Percentiles rank a stretch among this genome's conserved stretches.
Conservation (phyloP, 176 grass and related monocot genomes). For the Ensete glaucum region DNA sequence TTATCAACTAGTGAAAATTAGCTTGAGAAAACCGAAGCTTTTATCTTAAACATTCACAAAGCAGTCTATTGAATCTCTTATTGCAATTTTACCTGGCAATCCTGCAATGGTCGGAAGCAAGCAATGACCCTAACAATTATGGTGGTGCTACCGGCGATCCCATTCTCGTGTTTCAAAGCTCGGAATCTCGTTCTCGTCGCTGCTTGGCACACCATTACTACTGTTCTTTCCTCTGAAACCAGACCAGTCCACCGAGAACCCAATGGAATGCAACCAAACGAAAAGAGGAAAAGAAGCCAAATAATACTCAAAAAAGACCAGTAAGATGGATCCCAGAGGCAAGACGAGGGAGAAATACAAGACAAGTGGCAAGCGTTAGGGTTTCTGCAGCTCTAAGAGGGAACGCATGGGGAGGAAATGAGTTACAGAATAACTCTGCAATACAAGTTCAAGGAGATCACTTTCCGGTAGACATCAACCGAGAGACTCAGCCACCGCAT, state of each 20-base stretch:
- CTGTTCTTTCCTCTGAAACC: conserved; percentile 24
- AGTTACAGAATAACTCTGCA: conserved; percentile 78
- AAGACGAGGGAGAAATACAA: background rate
- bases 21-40: background rate
- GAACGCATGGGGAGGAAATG: background rate
- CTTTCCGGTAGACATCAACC: conserved; percentile 50
- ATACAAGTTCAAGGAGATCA: conserved; percentile 76
- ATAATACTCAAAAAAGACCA: background rate
- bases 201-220: conserved; percentile 96
- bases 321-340: background rate
- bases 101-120: conserved; percentile 71
- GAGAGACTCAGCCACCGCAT: conserved; percentile 62
- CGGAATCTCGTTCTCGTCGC: conserved; percentile 74
- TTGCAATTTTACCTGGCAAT: conserved; percentile 65
- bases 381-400: background rate
- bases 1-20: conserved; percentile 17
- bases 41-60: background rate
- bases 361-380: background rate
- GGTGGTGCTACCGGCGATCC: conserved; percentile 33
- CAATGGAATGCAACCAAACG: conserved; percentile 8
- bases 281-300: conserved; percentile 19
- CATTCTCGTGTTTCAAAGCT: conserved; percentile 87
- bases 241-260: conserved; percentile 27
- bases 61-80: background rate
- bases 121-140: conserved; percentile 70